phyloP scores from a whole-genome alignment of 1,139 yeast genomes.

The Kodamaea alishanica region DNA sequence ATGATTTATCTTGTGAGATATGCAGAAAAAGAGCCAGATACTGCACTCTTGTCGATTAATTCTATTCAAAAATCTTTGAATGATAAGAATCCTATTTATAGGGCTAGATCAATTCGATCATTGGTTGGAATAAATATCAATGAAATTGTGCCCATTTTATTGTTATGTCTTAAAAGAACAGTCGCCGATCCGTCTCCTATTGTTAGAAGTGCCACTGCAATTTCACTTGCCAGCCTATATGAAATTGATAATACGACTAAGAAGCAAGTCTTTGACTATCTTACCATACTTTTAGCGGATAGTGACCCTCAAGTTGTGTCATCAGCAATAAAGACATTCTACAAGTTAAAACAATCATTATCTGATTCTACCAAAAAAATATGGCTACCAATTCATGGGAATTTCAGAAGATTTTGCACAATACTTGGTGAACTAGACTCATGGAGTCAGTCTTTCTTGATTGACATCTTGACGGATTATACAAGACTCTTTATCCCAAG shows the following conservation, averaged over 20 bases:
- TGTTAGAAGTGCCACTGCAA: slow-evolving; percentile 78
- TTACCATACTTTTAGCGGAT: slow-evolving; percentile 60
- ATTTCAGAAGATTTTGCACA: slow-evolving; percentile 59
- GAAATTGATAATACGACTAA: slow-evolving; percentile 30
- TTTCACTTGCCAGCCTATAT: slow-evolving; percentile 67
- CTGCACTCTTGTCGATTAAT: slow-evolving; percentile 83
- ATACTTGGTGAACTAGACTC: slow-evolving; percentile 60
- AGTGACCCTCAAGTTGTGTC: slow-evolving; percentile 64
- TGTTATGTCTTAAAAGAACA: slow-evolving; percentile 68
- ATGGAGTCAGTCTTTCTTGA: slow-evolving; percentile 63
- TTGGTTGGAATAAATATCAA: slow-evolving; percentile 77
- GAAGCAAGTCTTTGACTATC: slow-evolving; percentile 44
- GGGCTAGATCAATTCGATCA: slow-evolving; percentile 75
- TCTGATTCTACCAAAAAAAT: slow-evolving; percentile 18
- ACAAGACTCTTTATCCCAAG: slow-evolving; percentile 55
- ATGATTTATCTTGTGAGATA: slow-evolving; percentile 71
- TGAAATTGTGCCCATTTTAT: slow-evolving; percentile 74
- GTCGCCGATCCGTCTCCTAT: slow-evolving; percentile 68
- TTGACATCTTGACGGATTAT: slow-evolving; percentile 68
- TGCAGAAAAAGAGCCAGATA: slow-evolving; percentile 83
- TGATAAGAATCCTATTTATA: slow-evolving; percentile 62
- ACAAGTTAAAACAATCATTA: slow-evolving; percentile 34
- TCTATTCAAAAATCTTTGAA: slow-evolving; percentile 81
- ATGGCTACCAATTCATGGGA: slow-evolving; percentile 68
- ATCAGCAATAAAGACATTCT: slow-evolving; percentile 59